A percentile compares a stretch with the other conserved stretches of the same genome.
phyloP scores from a whole-genome alignment of 1,284 basidiomycete species.

The Hypsizygus ulmarius region DNA sequence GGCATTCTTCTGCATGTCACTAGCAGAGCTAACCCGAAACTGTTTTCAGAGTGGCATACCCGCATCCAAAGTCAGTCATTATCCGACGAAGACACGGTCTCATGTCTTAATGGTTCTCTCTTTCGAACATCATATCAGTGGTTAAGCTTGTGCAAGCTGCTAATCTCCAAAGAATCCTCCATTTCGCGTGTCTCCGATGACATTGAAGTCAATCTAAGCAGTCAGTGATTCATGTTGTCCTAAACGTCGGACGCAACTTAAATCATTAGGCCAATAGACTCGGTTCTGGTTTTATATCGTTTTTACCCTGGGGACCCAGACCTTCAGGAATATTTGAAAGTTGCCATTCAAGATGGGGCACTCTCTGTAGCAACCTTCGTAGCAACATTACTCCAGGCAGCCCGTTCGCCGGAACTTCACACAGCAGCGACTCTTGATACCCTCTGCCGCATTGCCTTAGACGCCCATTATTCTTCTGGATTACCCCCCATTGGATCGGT shows the following conservation, averaged over 20 bases:
- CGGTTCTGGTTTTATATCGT: conserved; percentile 61
- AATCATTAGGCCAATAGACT: conserved; percentile 42
- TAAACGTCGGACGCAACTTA: background rate
- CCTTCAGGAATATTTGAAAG: conserved; percentile 59
- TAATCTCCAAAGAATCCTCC: conserved; percentile 47
- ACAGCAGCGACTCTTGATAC: conserved; percentile 62
- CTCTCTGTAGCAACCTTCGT: conserved; percentile 60
- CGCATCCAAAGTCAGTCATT: conserved; percentile 50
- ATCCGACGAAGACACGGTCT: conserved; percentile 5
- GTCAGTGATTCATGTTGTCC: conserved; percentile 29
- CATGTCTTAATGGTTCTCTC: background rate
- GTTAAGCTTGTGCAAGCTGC: conserved; percentile 59
- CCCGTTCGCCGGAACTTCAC: conserved; percentile 53
- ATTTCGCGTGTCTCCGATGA: conserved; percentile 36
- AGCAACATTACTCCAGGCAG: conserved; percentile 49
- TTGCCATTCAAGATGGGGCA: conserved; percentile 53
- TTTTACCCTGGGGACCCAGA: conserved; percentile 63
- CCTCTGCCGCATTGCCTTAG: conserved; percentile 62
- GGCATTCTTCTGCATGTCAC: conserved; percentile 46
- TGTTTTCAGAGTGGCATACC: conserved; percentile 67
- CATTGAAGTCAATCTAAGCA: conserved; percentile 45
- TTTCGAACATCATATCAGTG: conserved; percentile 57
- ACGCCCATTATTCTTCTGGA: conserved; percentile 60
- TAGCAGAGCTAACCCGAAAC: conserved; percentile 65
- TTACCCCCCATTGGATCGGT: conserved; percentile 50